These are phyloP conservation scores for Exsudoporus frostii DNA, from an alignment of 768 basidiomycete species.

Conservation along the genomic window DNA sequence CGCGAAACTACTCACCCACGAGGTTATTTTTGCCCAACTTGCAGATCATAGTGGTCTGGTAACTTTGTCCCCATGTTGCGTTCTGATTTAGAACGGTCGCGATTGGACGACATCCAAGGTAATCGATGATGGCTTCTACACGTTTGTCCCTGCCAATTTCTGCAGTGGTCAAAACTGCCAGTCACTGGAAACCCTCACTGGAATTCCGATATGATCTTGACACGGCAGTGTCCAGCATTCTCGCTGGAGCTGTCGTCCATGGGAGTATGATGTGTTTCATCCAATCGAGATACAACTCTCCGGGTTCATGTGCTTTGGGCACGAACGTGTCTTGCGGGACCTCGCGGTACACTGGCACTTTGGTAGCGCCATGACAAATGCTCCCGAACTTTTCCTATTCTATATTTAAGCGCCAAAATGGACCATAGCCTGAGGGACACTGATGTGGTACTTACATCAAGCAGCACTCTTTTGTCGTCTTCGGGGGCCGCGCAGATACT, in stretches of 20 bases:
- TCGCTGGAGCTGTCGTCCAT: not conserved
- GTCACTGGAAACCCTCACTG: no score
- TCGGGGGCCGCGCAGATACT: not conserved
- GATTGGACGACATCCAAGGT: not conserved
- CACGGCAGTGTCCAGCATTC: not conserved
- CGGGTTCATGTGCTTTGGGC: not conserved
- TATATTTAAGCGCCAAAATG: not conserved
- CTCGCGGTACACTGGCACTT: not conserved
- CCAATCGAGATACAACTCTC: not conserved
- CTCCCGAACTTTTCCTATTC: not conserved
- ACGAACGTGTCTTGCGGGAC: constrained; percentile 10
- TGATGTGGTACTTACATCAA: not conserved
- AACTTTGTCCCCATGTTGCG: not conserved
- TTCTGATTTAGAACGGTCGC: not conserved
- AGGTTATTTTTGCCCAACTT: not conserved
- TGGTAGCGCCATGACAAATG: not conserved
- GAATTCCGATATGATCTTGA: not conserved
- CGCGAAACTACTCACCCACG: not conserved
- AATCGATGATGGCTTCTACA: not conserved
- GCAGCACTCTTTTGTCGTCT: not conserved
- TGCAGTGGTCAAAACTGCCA: not conserved
- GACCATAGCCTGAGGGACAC: not conserved
- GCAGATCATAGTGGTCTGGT: no score
- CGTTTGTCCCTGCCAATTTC: not conserved
- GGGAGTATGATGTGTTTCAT: not conserved